These are phyloP conservation scores for Apiotrichum laibachii DNA, from an alignment of 1,284 basidiomycete genomes.

Conservation along the genomic window DNA sequence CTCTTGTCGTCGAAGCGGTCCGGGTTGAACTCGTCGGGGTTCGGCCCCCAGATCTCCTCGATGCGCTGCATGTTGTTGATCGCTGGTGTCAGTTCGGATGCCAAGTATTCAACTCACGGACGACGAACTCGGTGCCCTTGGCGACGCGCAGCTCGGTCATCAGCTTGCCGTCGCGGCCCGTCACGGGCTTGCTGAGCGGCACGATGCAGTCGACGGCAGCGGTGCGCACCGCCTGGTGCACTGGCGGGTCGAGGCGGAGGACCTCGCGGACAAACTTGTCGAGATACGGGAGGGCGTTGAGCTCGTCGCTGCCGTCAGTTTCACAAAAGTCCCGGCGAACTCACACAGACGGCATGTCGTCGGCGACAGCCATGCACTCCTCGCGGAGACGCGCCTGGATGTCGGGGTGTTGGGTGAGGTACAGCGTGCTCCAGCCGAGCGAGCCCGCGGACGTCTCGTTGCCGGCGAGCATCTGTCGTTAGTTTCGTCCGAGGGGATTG, in stretches of 20 bases:
- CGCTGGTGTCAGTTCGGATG: slow-evolving; percentile 38
- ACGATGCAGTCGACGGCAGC: slow-evolving; percentile 59
- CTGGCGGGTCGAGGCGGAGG: slow-evolving; percentile 64
- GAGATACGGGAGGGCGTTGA: slow-evolving; percentile 58
- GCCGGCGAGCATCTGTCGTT: slow-evolving; percentile 54
- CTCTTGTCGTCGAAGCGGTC: slow-evolving; percentile 29
- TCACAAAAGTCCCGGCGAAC: not conserved
- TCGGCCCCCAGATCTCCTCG: slow-evolving; percentile 63
- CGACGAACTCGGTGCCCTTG: slow-evolving; percentile 43
- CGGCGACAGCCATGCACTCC: slow-evolving; percentile 53
- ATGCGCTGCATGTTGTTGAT: slow-evolving; percentile 58
- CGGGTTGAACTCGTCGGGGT: slow-evolving; percentile 62
- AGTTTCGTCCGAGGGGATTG: not conserved
- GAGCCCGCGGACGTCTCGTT: slow-evolving; percentile 75
- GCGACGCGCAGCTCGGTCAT: slow-evolving; percentile 40
- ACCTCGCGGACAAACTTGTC: slow-evolving; percentile 67
- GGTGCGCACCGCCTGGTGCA: slow-evolving; percentile 52
- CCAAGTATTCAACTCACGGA: slow-evolving; percentile 38
- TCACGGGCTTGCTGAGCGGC: slow-evolving; percentile 56
- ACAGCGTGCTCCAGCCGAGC: slow-evolving; percentile 69
- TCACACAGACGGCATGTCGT: slow-evolving; percentile 47
- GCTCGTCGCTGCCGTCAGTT: slow-evolving; percentile 37
- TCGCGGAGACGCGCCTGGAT: slow-evolving; percentile 61
- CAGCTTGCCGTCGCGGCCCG: slow-evolving; percentile 47
- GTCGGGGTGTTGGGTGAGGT: slow-evolving; percentile 58